phyloP scores from a whole-genome alignment of 257 asterid species.

The Penstemon davidsonii region DNA sequence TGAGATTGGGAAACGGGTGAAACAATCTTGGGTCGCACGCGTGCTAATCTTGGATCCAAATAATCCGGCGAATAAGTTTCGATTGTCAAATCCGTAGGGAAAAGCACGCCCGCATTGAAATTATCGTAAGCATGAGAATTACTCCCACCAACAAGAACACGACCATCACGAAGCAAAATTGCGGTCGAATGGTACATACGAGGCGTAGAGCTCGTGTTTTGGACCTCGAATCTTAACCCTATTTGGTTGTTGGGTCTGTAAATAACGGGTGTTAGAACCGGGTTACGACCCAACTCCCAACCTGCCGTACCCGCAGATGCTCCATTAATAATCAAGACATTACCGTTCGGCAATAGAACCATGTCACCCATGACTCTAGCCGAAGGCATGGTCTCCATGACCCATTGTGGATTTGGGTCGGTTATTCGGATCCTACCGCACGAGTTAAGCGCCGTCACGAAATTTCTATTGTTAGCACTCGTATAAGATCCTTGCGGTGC shows the following conservation, averaged over 20 bases:
- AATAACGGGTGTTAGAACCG: constrained; percentile 29
- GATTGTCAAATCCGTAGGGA: constrained; percentile 21
- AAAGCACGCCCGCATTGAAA: constrained; percentile 5
- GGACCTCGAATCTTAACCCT: constrained; percentile 16
- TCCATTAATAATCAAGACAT: constrained; percentile 32
- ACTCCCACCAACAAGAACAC: constrained; percentile 27
- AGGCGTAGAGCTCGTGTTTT: constrained; percentile 23
- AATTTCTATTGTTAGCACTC: constrained; percentile 22
- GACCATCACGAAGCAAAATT: constrained; percentile 24
- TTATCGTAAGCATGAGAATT: constrained; percentile 20
- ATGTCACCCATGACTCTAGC: constrained; percentile 37
- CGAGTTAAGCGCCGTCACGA: constrained; percentile 36
- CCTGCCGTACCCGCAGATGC: constrained; percentile 32
- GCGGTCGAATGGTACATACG: constrained; percentile 29
- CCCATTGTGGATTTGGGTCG: constrained; percentile 41
- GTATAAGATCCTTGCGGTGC: constrained; percentile 39
- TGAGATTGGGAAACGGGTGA: constrained; percentile 24
- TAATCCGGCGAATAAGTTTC: constrained; percentile 21
- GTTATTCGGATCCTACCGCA: constrained; percentile 40
- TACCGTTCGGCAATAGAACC: constrained; percentile 32
- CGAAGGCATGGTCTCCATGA: constrained; percentile 36
- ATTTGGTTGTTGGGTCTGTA: constrained; percentile 19
- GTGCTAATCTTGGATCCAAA: neutral
- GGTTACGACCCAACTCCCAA: constrained; percentile 28
- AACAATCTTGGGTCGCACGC: constrained; percentile 18